A percentile compares a stretch with the other conserved stretches of the same genome.
phyloP scores from a whole-genome alignment of 768 basidiomycete species.

The Termitomyces sp. region DNA sequence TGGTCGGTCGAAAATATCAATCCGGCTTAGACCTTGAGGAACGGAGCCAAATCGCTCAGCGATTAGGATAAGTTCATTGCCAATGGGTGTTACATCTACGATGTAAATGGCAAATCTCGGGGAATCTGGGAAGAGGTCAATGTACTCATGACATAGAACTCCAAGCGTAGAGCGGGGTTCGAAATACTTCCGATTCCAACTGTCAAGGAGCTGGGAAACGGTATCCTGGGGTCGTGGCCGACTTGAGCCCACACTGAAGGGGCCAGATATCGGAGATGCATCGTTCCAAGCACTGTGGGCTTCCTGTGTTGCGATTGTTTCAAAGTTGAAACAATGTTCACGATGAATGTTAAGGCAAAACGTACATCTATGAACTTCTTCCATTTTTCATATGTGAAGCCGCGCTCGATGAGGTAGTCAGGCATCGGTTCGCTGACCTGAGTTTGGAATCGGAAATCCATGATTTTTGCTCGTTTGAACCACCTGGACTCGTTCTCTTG shows the following conservation, averaged over 20 bases:
- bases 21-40: constrained; percentile 13
- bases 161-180: constrained; percentile 7
- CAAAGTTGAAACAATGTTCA: too few species aligned
- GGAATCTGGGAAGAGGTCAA: constrained; percentile 15
- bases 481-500: neutral
- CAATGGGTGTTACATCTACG: constrained; percentile 13
- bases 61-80: constrained; percentile 1
- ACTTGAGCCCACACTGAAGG: neutral
- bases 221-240: constrained; percentile 18
- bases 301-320: constrained; percentile 13
- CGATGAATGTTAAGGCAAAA: neutral
- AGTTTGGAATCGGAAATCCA: constrained; percentile 16
- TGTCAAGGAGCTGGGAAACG: constrained; percentile 11
- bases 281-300: constrained; percentile 13
- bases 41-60: constrained; percentile 19
- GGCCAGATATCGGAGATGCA: neutral
- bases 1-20: constrained; percentile 18
- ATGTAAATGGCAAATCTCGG: constrained; percentile 21
- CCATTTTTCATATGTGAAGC: constrained; percentile 14
- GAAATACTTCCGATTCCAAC: constrained; percentile 17
- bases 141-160: constrained; percentile 17
- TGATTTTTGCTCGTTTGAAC: constrained; percentile 13
- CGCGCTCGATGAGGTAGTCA: constrained; percentile 4
- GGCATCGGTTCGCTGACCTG: constrained; percentile 10
- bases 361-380: constrained; percentile 15